These are phyloP conservation scores for Narthecium ossifragum DNA, from an alignment of 106 monocot species.

Conservation along the genomic window DNA sequence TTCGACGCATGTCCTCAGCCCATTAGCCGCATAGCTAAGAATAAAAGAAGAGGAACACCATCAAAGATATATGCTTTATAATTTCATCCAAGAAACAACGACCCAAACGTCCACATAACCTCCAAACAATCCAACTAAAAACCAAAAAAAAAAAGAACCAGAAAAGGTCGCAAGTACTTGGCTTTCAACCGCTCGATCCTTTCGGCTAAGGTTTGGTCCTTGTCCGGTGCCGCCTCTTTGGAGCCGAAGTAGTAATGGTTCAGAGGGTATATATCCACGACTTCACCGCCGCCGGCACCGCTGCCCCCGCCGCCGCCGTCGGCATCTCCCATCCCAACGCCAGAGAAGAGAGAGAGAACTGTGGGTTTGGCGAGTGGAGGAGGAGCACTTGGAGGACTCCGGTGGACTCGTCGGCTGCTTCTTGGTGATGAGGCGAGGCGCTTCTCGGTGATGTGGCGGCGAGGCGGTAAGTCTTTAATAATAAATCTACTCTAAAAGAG, in stretches of 20 bases:
- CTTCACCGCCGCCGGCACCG: neutral
- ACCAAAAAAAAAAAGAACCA: neutral
- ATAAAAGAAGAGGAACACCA: neutral
- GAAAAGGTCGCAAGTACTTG: slow-evolving; percentile 15
- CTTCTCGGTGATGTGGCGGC: too few relatives aligned
- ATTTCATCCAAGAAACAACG: neutral
- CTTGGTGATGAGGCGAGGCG: too few relatives aligned
- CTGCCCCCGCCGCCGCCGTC: neutral
- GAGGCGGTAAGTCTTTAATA: too few relatives aligned
- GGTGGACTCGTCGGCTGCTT: too few relatives aligned
- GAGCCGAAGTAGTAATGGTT: slow-evolving; percentile 41
- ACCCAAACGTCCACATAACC: too few relatives aligned
- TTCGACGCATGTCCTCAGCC: slow-evolving; percentile 43
- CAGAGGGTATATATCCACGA: slow-evolving; percentile 43
- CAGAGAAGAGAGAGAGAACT: neutral
- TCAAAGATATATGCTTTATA: neutral
- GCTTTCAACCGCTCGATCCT: slow-evolving; percentile 30
- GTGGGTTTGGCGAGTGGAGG: too few relatives aligned
- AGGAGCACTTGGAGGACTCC: too few relatives aligned
- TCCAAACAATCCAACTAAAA: neutral
- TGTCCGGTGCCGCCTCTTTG: slow-evolving; percentile 28
- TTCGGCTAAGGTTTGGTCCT: slow-evolving; percentile 10
- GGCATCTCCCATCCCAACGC: neutral
- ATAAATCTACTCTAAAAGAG: too few relatives aligned
- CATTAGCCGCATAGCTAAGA: slow-evolving; percentile 29